These are phyloP conservation scores for Epithele typhae DNA, from an alignment of 768 basidiomycete species.

Conservation along the genomic window DNA sequence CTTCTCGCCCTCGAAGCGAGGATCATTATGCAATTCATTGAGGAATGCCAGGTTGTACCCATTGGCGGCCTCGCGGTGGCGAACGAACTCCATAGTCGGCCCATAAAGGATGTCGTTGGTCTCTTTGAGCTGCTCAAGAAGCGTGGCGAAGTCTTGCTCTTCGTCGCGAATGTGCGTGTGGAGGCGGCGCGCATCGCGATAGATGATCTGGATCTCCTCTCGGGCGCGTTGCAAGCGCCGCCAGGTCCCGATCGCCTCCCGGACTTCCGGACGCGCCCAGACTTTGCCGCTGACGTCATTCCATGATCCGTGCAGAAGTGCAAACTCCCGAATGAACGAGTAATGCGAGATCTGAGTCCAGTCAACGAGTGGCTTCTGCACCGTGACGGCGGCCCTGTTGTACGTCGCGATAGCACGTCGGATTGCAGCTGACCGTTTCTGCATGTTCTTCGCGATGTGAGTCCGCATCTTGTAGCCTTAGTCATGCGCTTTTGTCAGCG, in stretches of 20 bases:
- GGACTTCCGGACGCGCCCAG: slow-evolving; percentile 25
- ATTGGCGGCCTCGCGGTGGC: slow-evolving; percentile 4
- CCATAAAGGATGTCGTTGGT: not conserved
- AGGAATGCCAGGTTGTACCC: slow-evolving; percentile 2
- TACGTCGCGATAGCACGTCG: slow-evolving; percentile 23
- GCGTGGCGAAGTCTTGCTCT: not conserved
- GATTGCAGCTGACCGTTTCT: slow-evolving; percentile 19
- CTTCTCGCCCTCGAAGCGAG: slow-evolving; percentile 4
- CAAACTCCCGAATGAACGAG: slow-evolving; percentile 26
- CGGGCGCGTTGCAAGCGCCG: slow-evolving; percentile 14
- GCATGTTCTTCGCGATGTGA: slow-evolving; percentile 27
- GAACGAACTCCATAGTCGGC: not conserved
- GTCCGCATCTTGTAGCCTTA: slow-evolving; percentile 26
- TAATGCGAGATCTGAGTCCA: slow-evolving; percentile 24
- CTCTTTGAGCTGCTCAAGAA: not conserved
- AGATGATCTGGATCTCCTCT: slow-evolving; percentile 23
- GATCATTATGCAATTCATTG: not conserved
- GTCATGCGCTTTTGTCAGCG: not conserved
- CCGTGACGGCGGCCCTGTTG: slow-evolving; percentile 5
- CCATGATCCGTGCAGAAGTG: slow-evolving; percentile 21
- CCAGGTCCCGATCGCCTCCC: slow-evolving; percentile 19
- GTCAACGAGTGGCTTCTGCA: slow-evolving; percentile 9
- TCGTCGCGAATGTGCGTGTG: slow-evolving; percentile 24
- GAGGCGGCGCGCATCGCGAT: slow-evolving; percentile 25
- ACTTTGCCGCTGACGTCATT: slow-evolving; percentile 18